A percentile compares a stretch with the other conserved stretches of the same genome.
Evolutionary conservation across 2,329 filamentous ascomycete genomes (phyloP).

Genomic region (Penicillium sp.): DNA sequence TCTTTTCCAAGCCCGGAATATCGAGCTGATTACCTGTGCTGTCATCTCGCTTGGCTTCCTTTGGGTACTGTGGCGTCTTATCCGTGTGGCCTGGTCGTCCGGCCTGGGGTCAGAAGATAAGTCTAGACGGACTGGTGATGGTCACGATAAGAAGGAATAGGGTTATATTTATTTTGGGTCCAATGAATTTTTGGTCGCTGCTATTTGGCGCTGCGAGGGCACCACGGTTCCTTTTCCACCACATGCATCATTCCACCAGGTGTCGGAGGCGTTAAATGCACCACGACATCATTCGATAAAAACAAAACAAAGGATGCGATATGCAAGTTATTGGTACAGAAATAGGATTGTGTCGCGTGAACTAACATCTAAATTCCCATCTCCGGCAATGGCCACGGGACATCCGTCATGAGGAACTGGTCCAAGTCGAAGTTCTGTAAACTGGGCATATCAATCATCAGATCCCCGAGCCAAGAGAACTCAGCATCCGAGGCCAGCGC

Average conservation of each 20-base stretch:
- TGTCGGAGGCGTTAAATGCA: too few species aligned
- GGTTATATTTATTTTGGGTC: not conserved
- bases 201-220: not conserved
- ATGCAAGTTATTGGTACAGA: not conserved
- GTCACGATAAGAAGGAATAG: constrained; percentile 31
- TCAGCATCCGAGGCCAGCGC: constrained; percentile 35
- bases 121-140: constrained; percentile 3
- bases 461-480: constrained; percentile 44
- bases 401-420: constrained; percentile 38
- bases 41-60: constrained; percentile 63
- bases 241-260: not conserved
- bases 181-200: not conserved
- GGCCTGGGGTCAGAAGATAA: constrained; percentile 16
- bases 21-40: constrained; percentile 56
- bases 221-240: not conserved
- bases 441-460: constrained; percentile 47
- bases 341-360: not conserved
- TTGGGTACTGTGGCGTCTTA: constrained; percentile 66
- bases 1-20: constrained; percentile 33
- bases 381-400: constrained; percentile 28
- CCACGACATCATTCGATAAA: too few species aligned
- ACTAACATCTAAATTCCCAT: constrained; percentile 23
- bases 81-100: constrained; percentile 27
- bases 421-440: constrained; percentile 48
- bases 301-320: not conserved